A percentile compares a stretch with the other conserved stretches of the same genome.
Conservation (phyloP, 345 rosid genomes). For the Mallotus nudiflorus region DNA sequence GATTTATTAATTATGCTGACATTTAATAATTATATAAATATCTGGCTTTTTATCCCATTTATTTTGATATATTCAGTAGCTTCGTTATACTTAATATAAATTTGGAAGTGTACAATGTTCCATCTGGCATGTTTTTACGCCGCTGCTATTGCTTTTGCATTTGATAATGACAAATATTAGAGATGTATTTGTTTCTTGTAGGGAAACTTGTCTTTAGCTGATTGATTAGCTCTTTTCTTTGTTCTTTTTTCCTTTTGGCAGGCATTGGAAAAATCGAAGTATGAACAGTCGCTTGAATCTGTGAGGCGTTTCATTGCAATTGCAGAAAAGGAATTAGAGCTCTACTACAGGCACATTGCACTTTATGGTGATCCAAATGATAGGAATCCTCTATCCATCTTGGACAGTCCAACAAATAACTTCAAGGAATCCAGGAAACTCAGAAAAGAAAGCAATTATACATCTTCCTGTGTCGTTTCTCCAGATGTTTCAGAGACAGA, state of each 20-base stretch:
- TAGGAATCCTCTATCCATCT: conserved; percentile 52
- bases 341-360: conserved; percentile 68
- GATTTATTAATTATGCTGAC: too few relatives aligned
- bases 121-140: neutral
- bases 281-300: conserved; percentile 84
- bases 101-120: neutral
- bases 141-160: conserved; percentile 2
- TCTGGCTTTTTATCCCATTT: too few relatives aligned
- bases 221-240: neutral
- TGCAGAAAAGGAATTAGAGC: conserved; percentile 79
- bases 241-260: too few relatives aligned
- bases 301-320: conserved; percentile 74
- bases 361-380: conserved; percentile 69
- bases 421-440: conserved; percentile 30
- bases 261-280: conserved; percentile 87
- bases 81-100: too few relatives aligned
- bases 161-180: neutral
- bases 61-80: too few relatives aligned
- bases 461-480: conserved; percentile 11
- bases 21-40: too few relatives aligned
- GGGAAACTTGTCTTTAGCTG: neutral
- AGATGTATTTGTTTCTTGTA: neutral
- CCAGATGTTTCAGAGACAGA: conserved; percentile 29
- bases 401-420: conserved; percentile 38
- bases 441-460: conserved; percentile 19